phyloP scores from a whole-genome alignment of 306 rosid species.

The Carpinus fangiana region DNA sequence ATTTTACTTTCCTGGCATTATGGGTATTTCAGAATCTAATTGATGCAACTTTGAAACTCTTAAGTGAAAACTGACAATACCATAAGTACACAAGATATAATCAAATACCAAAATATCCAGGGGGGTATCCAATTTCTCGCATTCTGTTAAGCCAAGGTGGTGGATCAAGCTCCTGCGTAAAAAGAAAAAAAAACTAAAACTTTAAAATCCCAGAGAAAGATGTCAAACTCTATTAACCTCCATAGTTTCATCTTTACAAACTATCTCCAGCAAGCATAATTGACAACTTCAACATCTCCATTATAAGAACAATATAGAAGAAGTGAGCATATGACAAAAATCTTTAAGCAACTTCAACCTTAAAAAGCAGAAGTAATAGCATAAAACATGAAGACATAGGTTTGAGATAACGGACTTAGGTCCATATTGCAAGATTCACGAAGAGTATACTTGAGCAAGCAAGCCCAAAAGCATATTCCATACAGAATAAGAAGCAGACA shows the following conservation, averaged over 20 bases:
- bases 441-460: not conserved
- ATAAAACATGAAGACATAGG: not conserved
- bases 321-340: not conserved
- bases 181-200: not conserved
- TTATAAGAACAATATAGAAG: not conserved
- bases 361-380: not conserved
- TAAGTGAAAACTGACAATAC: slow-evolving; percentile 1
- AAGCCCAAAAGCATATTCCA: not conserved
- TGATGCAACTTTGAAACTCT: slow-evolving; percentile 3
- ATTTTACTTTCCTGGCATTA: not conserved
- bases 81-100: slow-evolving; percentile 21
- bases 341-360: not conserved
- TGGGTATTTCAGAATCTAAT: not conserved
- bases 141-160: slow-evolving; percentile 98
- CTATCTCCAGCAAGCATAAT: slow-evolving; percentile 16
- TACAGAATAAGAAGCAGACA: not conserved
- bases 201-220: slow-evolving; percentile 4
- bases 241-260: slow-evolving; percentile 3
- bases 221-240: not conserved
- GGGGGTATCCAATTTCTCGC: slow-evolving; percentile 98
- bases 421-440: not conserved
- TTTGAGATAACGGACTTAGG: not conserved
- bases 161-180: slow-evolving; percentile 86
- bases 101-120: slow-evolving; percentile 85
- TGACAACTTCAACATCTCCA: not conserved